These are phyloP conservation scores for Ceratobasidium sp. DNA, from an alignment of 1,284 basidiomycete species.

Conservation along the genomic window DNA sequence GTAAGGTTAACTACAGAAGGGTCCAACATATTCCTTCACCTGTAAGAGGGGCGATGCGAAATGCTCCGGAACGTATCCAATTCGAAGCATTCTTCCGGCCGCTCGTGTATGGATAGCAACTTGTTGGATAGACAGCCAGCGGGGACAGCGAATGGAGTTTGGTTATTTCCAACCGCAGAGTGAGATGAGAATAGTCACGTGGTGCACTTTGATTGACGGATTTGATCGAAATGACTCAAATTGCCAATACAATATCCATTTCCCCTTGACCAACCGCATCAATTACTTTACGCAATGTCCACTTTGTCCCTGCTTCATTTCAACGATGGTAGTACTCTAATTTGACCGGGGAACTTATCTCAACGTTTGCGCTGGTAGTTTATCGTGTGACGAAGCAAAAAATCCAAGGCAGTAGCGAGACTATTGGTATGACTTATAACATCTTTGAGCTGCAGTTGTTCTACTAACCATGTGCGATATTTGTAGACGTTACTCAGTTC, in stretches of 20 bases:
- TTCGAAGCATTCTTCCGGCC: slow-evolving; percentile 48
- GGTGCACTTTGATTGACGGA: no score
- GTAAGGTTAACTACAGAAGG: background rate
- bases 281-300: slow-evolving; percentile 8
- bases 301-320: slow-evolving; percentile 47
- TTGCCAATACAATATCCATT: background rate
- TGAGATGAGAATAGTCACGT: no score
- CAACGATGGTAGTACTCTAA: slow-evolving; percentile 47
- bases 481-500: slow-evolving; percentile 73
- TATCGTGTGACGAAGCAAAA: slow-evolving; percentile 81
- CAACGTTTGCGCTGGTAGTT: slow-evolving; percentile 56
- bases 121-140: no score
- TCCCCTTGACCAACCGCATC: slow-evolving; percentile 3
- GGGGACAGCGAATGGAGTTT: no score
- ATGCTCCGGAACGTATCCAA: slow-evolving; percentile 81
- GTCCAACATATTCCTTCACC: slow-evolving; percentile 52
- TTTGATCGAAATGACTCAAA: background rate
- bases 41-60: slow-evolving; percentile 84
- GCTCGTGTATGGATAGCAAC: background rate
- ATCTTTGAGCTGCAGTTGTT: no score
- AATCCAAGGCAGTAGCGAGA: slow-evolving; percentile 63
- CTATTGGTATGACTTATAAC: slow-evolving; percentile 58
- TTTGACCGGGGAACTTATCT: no score
- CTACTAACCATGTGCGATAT: no score
- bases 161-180: no score